Conservation (phyloP, 805 yeast genomes). For the Spathaspora arborariae region DNA sequence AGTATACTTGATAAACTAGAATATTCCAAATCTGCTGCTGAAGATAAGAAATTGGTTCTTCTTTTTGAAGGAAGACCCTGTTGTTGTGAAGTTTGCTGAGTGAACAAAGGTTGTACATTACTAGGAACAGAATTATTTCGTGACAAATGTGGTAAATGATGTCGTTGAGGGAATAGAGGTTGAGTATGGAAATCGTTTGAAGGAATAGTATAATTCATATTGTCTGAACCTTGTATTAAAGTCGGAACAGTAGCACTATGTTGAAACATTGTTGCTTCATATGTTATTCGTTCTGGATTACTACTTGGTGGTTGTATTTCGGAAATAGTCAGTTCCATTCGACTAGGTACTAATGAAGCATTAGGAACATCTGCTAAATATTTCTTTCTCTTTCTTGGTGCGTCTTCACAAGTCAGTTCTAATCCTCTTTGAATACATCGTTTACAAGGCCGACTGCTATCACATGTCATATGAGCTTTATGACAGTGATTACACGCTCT, state of each 20-base stretch:
- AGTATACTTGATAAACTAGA: constrained; percentile 64
- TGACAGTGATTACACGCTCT: constrained; percentile 93
- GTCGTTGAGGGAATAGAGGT: neutral
- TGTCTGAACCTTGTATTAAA: neutral
- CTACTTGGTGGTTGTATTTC: neutral
- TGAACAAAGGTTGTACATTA: neutral
- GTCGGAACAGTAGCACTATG: constrained; percentile 10
- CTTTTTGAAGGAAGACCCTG: constrained; percentile 7
- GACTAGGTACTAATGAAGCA: constrained; percentile 10
- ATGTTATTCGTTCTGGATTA: constrained; percentile 3
- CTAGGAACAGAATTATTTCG: neutral
- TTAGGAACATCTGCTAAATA: constrained; percentile 63
- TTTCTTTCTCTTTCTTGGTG: constrained; percentile 82
- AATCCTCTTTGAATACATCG: constrained; percentile 73
- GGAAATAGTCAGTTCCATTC: neutral
- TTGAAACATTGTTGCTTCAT: constrained; percentile 14
- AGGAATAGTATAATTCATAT: constrained; percentile 1
- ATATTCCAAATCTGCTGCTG: constrained; percentile 73
- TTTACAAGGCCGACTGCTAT: constrained; percentile 75
- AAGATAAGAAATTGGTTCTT: constrained; percentile 52
- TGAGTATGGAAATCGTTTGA: constrained; percentile 2
- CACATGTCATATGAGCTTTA: constrained; percentile 89
- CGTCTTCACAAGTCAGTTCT: constrained; percentile 73
- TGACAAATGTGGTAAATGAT: constrained; percentile 1
- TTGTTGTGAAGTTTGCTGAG: neutral